phyloP scores from a whole-genome alignment of 179 eudicot genomes.

The Patellifolia procumbens region DNA sequence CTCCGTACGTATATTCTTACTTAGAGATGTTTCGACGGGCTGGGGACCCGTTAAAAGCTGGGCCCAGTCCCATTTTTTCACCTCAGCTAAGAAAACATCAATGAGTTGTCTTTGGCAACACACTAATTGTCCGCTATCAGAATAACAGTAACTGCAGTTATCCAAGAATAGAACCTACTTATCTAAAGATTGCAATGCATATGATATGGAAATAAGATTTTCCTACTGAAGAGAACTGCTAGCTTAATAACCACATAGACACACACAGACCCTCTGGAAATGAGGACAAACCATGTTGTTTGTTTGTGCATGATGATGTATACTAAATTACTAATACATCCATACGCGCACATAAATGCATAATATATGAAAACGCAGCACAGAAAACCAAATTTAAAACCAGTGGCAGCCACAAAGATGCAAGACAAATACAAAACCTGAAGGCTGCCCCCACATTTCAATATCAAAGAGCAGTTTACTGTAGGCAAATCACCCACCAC shows the following conservation, averaged over 20 bases:
- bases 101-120: constrained; percentile 12
- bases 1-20: constrained; percentile 14
- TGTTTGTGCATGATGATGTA: constrained; percentile 26
- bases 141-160: constrained; percentile 14
- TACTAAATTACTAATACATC: constrained; percentile 4
- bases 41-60: too few species aligned
- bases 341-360: not conserved
- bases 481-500: constrained; percentile 5
- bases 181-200: constrained; percentile 15
- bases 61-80: too few species aligned
- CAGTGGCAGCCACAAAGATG: constrained; percentile 32
- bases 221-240: constrained; percentile 1
- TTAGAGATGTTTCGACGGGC: too few species aligned
- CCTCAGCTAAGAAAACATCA: constrained; percentile 16
- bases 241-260: constrained; percentile 24
- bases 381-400: constrained; percentile 10
- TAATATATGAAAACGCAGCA: constrained; percentile 21
- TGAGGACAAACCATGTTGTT: constrained; percentile 28
- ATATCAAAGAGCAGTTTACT: constrained; percentile 7
- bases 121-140: constrained; percentile 11
- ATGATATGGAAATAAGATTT: constrained; percentile 10
- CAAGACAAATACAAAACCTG: constrained; percentile 16
- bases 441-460: constrained; percentile 17
- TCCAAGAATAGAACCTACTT: constrained; percentile 10
- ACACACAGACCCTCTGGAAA: constrained; percentile 18